Evolutionary conservation across 495 filamentous ascomycete genomes (phyloP).

Genomic region (Neurospora hispaniola): DNA sequence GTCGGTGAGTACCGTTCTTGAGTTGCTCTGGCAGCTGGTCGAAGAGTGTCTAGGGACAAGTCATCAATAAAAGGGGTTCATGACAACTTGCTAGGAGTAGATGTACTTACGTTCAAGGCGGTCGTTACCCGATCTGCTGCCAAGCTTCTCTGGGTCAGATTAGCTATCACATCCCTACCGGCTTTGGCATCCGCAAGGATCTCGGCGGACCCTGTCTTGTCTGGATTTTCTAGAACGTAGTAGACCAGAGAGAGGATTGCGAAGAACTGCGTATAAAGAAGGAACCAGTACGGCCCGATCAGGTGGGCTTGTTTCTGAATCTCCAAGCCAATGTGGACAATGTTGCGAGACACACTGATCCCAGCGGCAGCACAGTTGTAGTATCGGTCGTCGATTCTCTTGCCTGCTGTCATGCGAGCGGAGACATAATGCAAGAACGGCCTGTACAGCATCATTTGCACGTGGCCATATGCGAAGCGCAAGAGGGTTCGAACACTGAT

Average conservation of each 20-base stretch:
- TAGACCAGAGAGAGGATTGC: conserved; percentile 83
- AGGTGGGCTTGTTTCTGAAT: conserved; percentile 78
- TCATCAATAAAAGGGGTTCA: neutral
- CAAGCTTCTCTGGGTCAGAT: conserved; percentile 70
- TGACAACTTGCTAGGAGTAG: neutral
- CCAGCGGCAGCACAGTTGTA: conserved; percentile 91
- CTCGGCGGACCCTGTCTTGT: conserved; percentile 61
- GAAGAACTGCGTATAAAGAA: conserved; percentile 93
- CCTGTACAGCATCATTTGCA: conserved; percentile 90
- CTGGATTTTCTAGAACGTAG: conserved; percentile 82
- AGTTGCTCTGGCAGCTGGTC: conserved; percentile 67
- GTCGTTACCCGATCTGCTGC: conserved; percentile 77
- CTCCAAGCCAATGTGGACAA: conserved; percentile 81
- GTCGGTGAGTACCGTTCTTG: conserved; percentile 30
- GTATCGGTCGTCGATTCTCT: conserved; percentile 69
- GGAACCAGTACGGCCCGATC: conserved; percentile 92
- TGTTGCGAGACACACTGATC: conserved; percentile 84
- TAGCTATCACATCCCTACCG: conserved; percentile 69
- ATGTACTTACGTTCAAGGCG: conserved; percentile 51
- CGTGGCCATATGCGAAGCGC: conserved; percentile 78
- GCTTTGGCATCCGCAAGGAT: conserved; percentile 75
- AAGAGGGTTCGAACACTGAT: conserved; percentile 74
- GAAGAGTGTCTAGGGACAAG: conserved; percentile 50
- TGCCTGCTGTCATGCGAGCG: conserved; percentile 48
- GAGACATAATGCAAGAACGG: conserved; percentile 95